phyloP scores from a whole-genome alignment of 345 rosid species.

The Acer campestre region DNA sequence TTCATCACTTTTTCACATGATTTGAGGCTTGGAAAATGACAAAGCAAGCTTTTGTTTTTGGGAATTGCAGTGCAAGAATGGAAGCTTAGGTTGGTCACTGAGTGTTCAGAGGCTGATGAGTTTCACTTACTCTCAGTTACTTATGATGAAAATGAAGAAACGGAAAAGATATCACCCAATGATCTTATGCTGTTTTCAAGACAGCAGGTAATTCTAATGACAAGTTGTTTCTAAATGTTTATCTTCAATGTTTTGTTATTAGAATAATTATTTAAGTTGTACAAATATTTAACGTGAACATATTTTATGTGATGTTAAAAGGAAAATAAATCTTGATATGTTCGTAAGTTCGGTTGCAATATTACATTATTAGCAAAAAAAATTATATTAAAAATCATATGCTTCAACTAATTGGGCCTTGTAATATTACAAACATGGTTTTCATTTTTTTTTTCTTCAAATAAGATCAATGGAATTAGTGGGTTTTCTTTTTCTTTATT shows the following conservation, averaged over 20 bases:
- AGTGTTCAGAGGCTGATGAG: conserved; percentile 74
- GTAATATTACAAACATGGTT: not conserved
- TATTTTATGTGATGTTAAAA: not conserved
- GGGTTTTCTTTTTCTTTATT: not conserved
- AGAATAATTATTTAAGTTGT: not conserved
- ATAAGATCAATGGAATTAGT: not conserved
- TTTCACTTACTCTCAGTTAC: conserved; percentile 66
- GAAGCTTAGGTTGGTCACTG: conserved; percentile 69
- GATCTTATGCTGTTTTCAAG: conserved; percentile 82
- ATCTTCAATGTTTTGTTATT: not conserved
- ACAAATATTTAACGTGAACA: not conserved
- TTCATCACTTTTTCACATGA: not conserved
- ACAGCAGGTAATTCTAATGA: conserved; percentile 56
- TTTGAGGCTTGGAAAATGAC: conserved; percentile 4
- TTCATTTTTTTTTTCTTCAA: not conserved
- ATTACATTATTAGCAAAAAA: no score
- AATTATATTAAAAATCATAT: not conserved
- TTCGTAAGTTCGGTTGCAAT: not conserved
- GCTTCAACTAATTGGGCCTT: not conserved
- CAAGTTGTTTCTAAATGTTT: not conserved
- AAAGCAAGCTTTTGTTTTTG: not conserved
- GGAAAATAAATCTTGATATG: not conserved
- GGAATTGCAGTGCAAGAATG: conserved; percentile 51
- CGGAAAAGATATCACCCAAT: conserved; percentile 61
- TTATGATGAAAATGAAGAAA: conserved; percentile 54